Base-by-base conservation (phyloP, 768 basidiomycete species). In the Suillus subluteus region DNA sequence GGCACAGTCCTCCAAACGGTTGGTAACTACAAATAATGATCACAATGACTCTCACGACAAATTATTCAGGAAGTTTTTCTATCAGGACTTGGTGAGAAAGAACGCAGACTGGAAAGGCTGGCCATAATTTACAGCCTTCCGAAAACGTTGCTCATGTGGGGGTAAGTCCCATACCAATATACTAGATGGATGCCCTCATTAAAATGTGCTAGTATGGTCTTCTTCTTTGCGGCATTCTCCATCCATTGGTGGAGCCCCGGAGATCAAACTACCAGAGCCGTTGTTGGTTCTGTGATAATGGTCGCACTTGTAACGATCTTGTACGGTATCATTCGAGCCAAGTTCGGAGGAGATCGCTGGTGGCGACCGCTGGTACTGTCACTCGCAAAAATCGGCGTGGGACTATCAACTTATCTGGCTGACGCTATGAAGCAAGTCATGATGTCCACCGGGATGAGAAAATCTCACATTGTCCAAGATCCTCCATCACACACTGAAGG, bases 301-400 rank as follows among this genome's bases (percentile, higher is more conserved):
- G 46, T 73, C 0, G 71, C 79, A 9, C 67, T 70, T 4, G 44
- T 76, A 11, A 75, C 85, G 52, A 79, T 84, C 40, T 44, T 74
- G 6, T 87, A 84, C 83, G 82, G 82, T 65, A 79, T 86, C 43
- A 76, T 77, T 46, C 55, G 67, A n/a, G 64, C 66, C 32, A 63
- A 62, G 44, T 48, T 62, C 37, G 52, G 63, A 56, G 59, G 63
- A 38, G 63, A 65, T 23, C 62, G 62, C 26, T 66, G 67, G 67
- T 63, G 67, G 67, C 58, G 67, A 62, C 23, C 3, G 6, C 9
- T 26, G 2, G 15, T 41, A 11, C 16, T 38, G 18, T 18, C 35
- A 35, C 55, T 32, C 32, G 21, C 30, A 35, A 21, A 18, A n/a
- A 23, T 38, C 1, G 11, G 21, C 12, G 0, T 41, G 26, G 9